Percentiles rank a stretch among this genome's conserved stretches.
These are phyloP conservation scores for Colletotrichum higginsianum DNA, from an alignment of 2,329 filamentous ascomycete genomes.

Conservation along the genomic window DNA sequence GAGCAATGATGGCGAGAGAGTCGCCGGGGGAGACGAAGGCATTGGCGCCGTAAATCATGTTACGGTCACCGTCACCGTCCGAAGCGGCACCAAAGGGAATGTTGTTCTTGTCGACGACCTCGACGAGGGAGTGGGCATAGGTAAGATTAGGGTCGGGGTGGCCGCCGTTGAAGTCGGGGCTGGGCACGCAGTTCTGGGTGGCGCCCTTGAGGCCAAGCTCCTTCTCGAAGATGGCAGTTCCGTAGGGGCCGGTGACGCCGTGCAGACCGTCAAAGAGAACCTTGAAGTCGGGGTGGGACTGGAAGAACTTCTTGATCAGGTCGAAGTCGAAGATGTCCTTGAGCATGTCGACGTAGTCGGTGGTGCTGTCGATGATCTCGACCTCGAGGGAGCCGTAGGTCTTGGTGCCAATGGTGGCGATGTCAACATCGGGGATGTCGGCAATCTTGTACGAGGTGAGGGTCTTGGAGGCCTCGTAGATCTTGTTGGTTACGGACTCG, in stretches of 20 bases:
- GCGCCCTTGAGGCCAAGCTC: slow-evolving; percentile 86
- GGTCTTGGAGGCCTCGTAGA: slow-evolving; percentile 91
- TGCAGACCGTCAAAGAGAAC: slow-evolving; percentile 95
- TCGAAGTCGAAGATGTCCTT: slow-evolving; percentile 99
- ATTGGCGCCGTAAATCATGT: slow-evolving; percentile 99
- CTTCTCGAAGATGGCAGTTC: slow-evolving; percentile 92
- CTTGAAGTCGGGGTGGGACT: slow-evolving; percentile 91
- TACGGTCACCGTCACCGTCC: slow-evolving; percentile 97
- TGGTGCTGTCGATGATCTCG: slow-evolving; percentile 93
- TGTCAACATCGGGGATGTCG: slow-evolving; percentile 88
- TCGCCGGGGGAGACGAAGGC: slow-evolving; percentile 97
- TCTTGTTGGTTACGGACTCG: slow-evolving; percentile 98
- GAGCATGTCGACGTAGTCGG: slow-evolving; percentile 94
- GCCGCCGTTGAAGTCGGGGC: slow-evolving; percentile 95
- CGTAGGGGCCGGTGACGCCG: slow-evolving; percentile 96
- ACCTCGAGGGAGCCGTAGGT: slow-evolving; percentile 91
- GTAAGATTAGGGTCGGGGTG: slow-evolving; percentile 99
- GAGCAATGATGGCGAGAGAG: slow-evolving; percentile 97
- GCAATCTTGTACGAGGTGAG: slow-evolving; percentile 94
- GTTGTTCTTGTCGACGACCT: slow-evolving; percentile 89
- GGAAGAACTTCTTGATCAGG: slow-evolving; percentile 94
- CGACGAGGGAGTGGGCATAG: slow-evolving; percentile 94
- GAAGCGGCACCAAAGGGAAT: slow-evolving; percentile 98
- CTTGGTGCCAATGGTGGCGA: slow-evolving; percentile 84
- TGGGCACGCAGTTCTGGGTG: slow-evolving; percentile 93